phyloP scores from a whole-genome alignment of 2,329 filamentous ascomycete genomes.

The Penicillium hesseltinei region DNA sequence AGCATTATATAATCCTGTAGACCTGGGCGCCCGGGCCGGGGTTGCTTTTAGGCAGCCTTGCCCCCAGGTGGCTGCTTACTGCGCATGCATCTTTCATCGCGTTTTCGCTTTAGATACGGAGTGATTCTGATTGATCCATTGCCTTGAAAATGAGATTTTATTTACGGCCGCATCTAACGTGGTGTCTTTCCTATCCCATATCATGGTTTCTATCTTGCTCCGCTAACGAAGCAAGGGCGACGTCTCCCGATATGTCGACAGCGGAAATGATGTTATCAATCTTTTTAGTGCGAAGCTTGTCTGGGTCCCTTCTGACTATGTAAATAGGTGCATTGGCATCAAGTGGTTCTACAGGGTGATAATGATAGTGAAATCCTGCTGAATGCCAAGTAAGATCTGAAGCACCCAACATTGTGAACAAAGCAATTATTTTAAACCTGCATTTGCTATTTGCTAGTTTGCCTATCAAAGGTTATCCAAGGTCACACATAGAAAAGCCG shows the following conservation, averaged over 20 bases:
- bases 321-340: neutral
- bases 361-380: neutral
- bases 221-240: neutral
- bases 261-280: neutral
- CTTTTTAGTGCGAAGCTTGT: neutral
- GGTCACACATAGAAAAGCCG: no score
- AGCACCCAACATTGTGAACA: neutral
- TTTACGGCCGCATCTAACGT: neutral
- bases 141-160: neutral
- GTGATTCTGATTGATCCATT: neutral
- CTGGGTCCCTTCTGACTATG: no score
- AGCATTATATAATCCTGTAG: neutral
- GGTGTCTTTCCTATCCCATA: neutral
- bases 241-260: neutral
- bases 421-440: neutral
- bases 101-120: no score
- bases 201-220: neutral
- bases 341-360: neutral
- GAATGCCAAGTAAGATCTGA: neutral
- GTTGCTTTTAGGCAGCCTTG: neutral
- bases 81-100: neutral
- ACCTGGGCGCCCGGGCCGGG: neutral
- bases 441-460: neutral
- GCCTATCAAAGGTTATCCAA: neutral
- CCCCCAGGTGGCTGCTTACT: neutral